phyloP scores from a whole-genome alignment of 176 grass and related monocot genomes.

The Ananas comosus region DNA sequence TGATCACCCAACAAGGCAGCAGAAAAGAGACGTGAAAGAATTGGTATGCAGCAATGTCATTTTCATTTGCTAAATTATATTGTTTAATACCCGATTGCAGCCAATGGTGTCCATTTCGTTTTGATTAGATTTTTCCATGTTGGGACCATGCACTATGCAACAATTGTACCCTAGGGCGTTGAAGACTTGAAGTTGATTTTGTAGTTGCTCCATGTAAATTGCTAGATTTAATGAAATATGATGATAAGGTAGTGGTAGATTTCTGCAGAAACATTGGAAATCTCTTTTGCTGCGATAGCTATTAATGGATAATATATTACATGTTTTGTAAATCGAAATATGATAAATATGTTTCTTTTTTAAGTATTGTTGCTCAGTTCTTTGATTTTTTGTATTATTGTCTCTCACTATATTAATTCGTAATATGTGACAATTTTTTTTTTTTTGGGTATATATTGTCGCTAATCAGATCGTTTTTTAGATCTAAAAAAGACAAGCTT shows the following conservation, averaged over 20 bases:
- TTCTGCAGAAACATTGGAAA: neutral
- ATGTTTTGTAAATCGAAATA: no score
- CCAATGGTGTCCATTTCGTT: no score
- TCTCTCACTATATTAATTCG: neutral
- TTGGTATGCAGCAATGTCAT: slow-evolving; percentile 41
- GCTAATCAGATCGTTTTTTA: neutral
- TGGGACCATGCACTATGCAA: no score
- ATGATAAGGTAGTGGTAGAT: neutral
- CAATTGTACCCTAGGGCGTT: no score
- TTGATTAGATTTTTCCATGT: no score
- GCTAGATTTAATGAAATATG: neutral
- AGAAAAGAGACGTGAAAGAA: slow-evolving; percentile 80
- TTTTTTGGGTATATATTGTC: neutral
- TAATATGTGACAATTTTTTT: neutral
- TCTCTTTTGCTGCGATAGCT: no score
- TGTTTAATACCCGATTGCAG: neutral
- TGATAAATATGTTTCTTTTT: no score
- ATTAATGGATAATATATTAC: no score
- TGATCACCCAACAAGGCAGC: slow-evolving; percentile 77
- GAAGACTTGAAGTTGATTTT: neutral
- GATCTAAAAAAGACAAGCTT: neutral
- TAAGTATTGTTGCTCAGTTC: no score
- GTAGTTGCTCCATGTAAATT: neutral
- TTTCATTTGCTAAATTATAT: neutral
- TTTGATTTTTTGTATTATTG: neutral